Evolutionary conservation across 164 flowering plant species (phyloP).

Genomic region (Sextonia rubra): DNA sequence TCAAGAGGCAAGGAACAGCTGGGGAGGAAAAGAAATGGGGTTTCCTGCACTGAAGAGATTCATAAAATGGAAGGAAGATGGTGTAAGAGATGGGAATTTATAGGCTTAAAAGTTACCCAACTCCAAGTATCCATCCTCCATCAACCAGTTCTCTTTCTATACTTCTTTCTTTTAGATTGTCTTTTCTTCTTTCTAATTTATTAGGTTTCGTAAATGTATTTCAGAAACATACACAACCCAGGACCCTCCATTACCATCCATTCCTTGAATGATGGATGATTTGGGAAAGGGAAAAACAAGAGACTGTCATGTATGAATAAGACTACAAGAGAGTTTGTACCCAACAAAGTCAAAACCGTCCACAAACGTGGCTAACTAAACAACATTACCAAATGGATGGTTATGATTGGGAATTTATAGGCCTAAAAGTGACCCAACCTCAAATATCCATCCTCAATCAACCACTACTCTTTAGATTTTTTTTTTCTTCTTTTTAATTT

Average conservation of each 20-base stretch:
- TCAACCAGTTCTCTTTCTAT: not conserved
- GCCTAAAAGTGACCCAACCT: constrained; percentile 7
- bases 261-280: constrained; percentile 12
- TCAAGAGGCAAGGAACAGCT: constrained; percentile 26
- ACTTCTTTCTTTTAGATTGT: constrained; percentile 1
- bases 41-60: constrained; percentile 11
- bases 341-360: too few species aligned
- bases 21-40: constrained; percentile 1
- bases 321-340: too few species aligned
- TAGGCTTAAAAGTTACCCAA: constrained; percentile 11
- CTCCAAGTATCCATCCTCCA: constrained; percentile 13
- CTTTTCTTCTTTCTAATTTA: too few species aligned
- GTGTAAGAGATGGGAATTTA: constrained; percentile 30
- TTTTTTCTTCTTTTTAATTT: too few species aligned
- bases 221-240: not conserved
- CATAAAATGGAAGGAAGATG: constrained; percentile 30
- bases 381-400: too few species aligned
- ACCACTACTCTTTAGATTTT: not conserved
- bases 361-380: too few species aligned
- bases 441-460: constrained; percentile 10
- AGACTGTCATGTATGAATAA: too few species aligned
- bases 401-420: constrained; percentile 32
- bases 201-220: not conserved
- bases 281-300: constrained; percentile 16
- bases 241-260: constrained; percentile 10